A percentile compares a stretch with the other conserved stretches of the same genome.
phyloP scores from a whole-genome alignment of 768 basidiomycete genomes.

The Sporobolomyces roseus region DNA sequence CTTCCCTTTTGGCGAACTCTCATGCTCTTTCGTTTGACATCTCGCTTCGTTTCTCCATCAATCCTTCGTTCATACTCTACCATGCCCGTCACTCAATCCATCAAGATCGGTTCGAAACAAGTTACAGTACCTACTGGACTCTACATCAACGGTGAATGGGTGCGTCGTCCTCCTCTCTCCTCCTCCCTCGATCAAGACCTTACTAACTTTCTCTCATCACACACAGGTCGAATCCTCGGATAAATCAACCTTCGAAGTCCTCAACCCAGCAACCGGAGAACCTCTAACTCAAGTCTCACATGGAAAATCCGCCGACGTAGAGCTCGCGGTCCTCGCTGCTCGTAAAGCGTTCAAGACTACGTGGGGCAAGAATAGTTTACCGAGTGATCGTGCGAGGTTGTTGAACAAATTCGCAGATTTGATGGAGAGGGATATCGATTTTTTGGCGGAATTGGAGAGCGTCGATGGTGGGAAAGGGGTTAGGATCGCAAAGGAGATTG shows the following conservation, averaged over 20 bases:
- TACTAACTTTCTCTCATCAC: too few relatives aligned
- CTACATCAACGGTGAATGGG: conserved; percentile 88
- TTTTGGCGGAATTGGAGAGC: conserved; percentile 48
- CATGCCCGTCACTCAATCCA: conserved; percentile 15
- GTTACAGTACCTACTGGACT: conserved; percentile 67
- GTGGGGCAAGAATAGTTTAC: conserved; percentile 49
- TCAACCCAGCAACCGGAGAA: conserved; percentile 79
- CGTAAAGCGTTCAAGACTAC: conserved; percentile 50
- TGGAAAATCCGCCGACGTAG: conserved; percentile 51
- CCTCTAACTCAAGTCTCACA: conserved; percentile 65
- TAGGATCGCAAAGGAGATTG: conserved; percentile 45
- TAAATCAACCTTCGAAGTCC: conserved; percentile 47
- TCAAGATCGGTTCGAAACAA: conserved; percentile 9
- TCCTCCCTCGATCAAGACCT: neutral
- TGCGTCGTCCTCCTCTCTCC: conserved; percentile 45
- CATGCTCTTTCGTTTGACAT: neutral
- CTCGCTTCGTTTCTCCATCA: too few relatives aligned
- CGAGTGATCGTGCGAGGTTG: conserved; percentile 46
- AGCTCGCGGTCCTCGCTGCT: conserved; percentile 47
- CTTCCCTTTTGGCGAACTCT: neutral
- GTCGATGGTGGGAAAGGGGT: conserved; percentile 50
- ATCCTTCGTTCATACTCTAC: conserved; percentile 1
- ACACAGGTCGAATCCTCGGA: conserved; percentile 14
- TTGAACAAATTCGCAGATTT: conserved; percentile 42
- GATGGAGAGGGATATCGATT: conserved; percentile 47